Base-by-base conservation (phyloP, 345 rosid species). In the Salix exigua region DNA sequence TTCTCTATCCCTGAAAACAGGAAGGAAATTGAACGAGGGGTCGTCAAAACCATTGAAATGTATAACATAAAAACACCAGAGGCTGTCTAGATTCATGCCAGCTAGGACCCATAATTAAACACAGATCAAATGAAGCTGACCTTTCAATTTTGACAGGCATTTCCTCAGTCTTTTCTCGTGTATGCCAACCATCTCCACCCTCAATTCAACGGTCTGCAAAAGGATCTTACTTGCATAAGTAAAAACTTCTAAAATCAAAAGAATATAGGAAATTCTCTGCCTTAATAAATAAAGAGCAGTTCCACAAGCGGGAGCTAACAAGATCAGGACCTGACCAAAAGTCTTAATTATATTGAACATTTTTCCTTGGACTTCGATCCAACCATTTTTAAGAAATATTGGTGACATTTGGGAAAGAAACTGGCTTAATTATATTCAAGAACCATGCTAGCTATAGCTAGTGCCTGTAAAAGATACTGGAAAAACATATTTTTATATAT, bases 171-270 rank as follows among this genome's bases (percentile, higher is more conserved):
- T 83, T 66, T 81, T 86, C 81, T 86, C 88, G 46, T 86, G 86
- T 40, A 86, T 83, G 53, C 88, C 85, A 9, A 86, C 88, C 88
- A 86, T 86, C 72, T 86, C 88, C 63, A 86, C 86, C 80, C 81
- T 86, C 70, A 86, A 73, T 70, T 86, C 88, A 8, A 86, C 85
- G 4, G 75, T 83, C 88, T 86, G 83, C 86, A 76, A 50, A 73
- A 76, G 25, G 61, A 55, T 4, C n/a, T 50, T 19, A 26, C 68
- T 62, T 46, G 23, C 7, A 19, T 73, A 11, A 40, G 11, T 42
- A 42, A 11, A 42, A 42, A 42, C 46, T 42, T 42, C 46, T 11
- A 42, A 42, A 42, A 42, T 12, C 13, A 2, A 42, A 42, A 42
- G 46, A 42, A 42, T 42, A 42, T 42, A 42, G 46, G 46, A 42